These are phyloP conservation scores for Kwoniella shivajii DNA, from an alignment of 1,284 basidiomycete species.

Conservation along the genomic window DNA sequence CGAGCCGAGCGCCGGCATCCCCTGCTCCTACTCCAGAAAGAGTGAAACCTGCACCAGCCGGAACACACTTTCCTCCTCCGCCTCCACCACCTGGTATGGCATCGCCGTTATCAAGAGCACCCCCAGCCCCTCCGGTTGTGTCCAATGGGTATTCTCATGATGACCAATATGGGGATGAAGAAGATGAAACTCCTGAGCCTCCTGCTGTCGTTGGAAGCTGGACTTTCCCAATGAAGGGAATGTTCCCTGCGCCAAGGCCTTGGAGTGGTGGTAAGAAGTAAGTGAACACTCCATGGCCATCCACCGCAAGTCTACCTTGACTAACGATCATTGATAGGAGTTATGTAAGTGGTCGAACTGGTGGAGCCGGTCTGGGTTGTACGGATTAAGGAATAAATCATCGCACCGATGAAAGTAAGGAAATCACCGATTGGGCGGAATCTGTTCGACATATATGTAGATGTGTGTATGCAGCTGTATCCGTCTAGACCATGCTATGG, in stretches of 20 bases:
- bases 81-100: constrained; percentile 34
- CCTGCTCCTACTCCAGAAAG: constrained; percentile 20
- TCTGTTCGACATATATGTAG: too few relatives aligned
- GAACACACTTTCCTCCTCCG: constrained; percentile 35
- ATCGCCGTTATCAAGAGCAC: constrained; percentile 21
- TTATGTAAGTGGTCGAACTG: constrained; percentile 45
- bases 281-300: constrained; percentile 13
- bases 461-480: too few relatives aligned
- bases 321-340: constrained; percentile 26
- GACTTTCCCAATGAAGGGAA: constrained; percentile 55
- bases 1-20: constrained; percentile 15
- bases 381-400: constrained; percentile 12
- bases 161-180: constrained; percentile 20
- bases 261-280: constrained; percentile 46
- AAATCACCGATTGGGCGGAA: too few relatives aligned
- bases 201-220: constrained; percentile 49
- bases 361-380: constrained; percentile 47
- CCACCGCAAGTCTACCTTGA: neutral
- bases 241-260: constrained; percentile 53
- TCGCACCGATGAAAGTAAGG: too few relatives aligned
- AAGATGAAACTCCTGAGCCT: constrained; percentile 34
- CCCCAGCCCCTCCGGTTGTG: constrained; percentile 35
- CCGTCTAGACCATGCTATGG: too few relatives aligned
- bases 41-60: constrained; percentile 26
- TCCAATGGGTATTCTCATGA: constrained; percentile 17